Evolutionary conservation across 2,329 filamentous ascomycete species (phyloP).

Genomic region (Fusarium sambucinum): DNA sequence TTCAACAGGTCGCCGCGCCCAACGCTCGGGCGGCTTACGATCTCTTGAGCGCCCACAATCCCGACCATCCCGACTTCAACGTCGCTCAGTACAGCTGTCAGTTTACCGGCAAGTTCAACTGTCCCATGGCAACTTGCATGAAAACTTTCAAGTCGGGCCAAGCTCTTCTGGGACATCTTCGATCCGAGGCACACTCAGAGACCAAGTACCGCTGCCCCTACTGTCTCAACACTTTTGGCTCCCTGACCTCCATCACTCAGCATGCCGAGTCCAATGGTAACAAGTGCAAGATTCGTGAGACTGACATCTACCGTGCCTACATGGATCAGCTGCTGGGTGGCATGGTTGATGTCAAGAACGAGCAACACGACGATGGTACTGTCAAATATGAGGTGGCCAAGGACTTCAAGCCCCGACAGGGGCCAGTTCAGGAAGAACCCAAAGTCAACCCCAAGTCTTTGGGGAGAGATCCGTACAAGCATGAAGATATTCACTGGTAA

Average conservation of each 20-base stretch:
- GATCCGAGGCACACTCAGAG: constrained; percentile 56
- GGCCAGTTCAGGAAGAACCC: background rate
- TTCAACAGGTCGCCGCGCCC: constrained; percentile 25
- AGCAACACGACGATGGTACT: constrained; percentile 46
- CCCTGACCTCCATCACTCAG: constrained; percentile 58
- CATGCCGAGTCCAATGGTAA: constrained; percentile 61
- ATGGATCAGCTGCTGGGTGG: constrained; percentile 52
- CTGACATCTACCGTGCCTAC: constrained; percentile 52
- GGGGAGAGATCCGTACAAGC: constrained; percentile 9
- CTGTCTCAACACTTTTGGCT: constrained; percentile 58
- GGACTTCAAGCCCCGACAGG: constrained; percentile 4
- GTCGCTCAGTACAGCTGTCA: constrained; percentile 60
- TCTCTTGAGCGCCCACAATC: constrained; percentile 56
- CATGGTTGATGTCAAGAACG: constrained; percentile 44
- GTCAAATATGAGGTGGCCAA: constrained; percentile 46
- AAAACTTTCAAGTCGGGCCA: constrained; percentile 55
- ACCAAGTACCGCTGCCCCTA: constrained; percentile 57
- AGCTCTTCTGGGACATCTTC: constrained; percentile 59
- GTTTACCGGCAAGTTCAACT: constrained; percentile 61
- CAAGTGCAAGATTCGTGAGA: constrained; percentile 59
- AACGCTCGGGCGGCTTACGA: constrained; percentile 24
- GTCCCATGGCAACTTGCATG: constrained; percentile 65
- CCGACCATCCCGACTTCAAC: constrained; percentile 61
- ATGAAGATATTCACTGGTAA: constrained; percentile 27
- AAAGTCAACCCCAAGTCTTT: constrained; percentile 8